Percentiles rank a stretch among this genome's conserved stretches.
These are phyloP conservation scores for Fibroporia radiculosa DNA, from an alignment of 768 basidiomycete genomes.

Conservation along the genomic window DNA sequence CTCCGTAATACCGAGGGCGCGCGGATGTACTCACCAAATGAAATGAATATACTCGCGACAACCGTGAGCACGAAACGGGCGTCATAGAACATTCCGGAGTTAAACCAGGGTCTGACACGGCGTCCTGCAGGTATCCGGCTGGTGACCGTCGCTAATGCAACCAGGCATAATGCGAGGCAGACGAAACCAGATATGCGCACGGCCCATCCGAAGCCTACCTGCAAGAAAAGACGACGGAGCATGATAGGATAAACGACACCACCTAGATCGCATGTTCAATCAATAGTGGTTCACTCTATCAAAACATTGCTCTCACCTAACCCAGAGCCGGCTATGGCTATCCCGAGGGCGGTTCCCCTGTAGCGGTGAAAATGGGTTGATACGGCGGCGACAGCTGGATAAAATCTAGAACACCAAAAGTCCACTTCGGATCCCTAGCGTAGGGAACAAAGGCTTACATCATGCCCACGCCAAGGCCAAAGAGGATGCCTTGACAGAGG, in stretches of 20 bases:
- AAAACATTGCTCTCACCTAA: slow-evolving; percentile 30
- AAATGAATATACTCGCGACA: slow-evolving; percentile 48
- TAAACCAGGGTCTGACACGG: slow-evolving; percentile 15
- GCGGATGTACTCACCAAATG: slow-evolving; percentile 40
- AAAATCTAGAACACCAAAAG: slow-evolving; percentile 44
- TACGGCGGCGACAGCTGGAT: slow-evolving; percentile 58
- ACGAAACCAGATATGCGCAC: slow-evolving; percentile 50
- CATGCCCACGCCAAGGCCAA: slow-evolving; percentile 55
- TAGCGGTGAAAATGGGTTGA: slow-evolving; percentile 58
- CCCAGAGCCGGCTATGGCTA: slow-evolving; percentile 65
- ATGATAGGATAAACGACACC: slow-evolving; percentile 65
- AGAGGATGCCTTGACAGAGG: slow-evolving; percentile 53
- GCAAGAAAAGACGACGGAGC: slow-evolving; percentile 46
- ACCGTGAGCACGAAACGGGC: slow-evolving; percentile 44
- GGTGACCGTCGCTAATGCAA: slow-evolving; percentile 41
- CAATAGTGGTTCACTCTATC: background rate
- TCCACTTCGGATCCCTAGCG: background rate
- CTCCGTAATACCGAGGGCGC: no score
- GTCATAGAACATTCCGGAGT: slow-evolving; percentile 34
- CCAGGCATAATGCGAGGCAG: slow-evolving; percentile 38
- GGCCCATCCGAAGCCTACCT: slow-evolving; percentile 55
- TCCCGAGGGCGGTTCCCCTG: slow-evolving; percentile 62
- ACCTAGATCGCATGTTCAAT: slow-evolving; percentile 29
- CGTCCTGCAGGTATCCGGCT: slow-evolving; percentile 19
- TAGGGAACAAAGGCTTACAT: slow-evolving; percentile 36